Evolutionary conservation across 306 rosid genomes (phyloP).

Genomic region (Quercus rubra): DNA sequence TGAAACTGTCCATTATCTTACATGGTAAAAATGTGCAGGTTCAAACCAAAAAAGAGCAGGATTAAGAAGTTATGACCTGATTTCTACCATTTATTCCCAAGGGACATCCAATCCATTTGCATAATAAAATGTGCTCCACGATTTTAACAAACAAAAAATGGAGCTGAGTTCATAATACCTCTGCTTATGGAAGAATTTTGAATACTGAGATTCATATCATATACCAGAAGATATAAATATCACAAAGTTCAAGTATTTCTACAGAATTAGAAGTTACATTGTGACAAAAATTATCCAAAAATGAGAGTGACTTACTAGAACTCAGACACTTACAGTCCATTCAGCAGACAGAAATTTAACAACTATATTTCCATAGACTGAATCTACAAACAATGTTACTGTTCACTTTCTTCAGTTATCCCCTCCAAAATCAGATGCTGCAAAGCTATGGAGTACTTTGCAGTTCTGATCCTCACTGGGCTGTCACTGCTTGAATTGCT

Average conservation of each 20-base stretch:
- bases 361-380: background rate
- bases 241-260: background rate
- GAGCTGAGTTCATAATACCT: background rate
- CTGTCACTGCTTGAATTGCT: slow-evolving; percentile 27
- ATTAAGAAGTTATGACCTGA: background rate
- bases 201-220: background rate
- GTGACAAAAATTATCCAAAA: background rate
- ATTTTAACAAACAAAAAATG: background rate
- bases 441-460: slow-evolving; percentile 79
- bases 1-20: no score
- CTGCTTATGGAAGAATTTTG: background rate
- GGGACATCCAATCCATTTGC: background rate
- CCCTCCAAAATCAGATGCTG: slow-evolving; percentile 61
- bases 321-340: background rate
- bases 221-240: background rate
- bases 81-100: background rate
- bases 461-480: slow-evolving; percentile 32
- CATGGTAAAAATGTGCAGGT: no score
- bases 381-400: background rate
- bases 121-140: no score
- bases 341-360: background rate
- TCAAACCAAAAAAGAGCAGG: background rate
- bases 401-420: slow-evolving; percentile 35
- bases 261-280: background rate
- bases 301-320: background rate